Base-by-base conservation (phyloP, 768 basidiomycete genomes). In the Rhodotorula paludigena region DNA sequence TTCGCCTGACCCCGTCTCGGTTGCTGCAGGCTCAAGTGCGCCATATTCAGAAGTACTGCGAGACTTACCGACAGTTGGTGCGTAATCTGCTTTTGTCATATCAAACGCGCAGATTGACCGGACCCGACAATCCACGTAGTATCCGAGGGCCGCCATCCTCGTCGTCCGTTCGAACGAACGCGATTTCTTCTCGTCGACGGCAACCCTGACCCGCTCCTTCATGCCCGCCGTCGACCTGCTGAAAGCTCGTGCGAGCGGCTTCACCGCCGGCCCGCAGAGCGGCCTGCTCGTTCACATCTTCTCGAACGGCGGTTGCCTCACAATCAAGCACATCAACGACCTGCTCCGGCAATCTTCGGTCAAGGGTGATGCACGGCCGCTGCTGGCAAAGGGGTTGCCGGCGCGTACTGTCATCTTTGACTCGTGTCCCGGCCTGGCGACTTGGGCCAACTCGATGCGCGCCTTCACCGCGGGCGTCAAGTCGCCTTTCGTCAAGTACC, bases 371-470 rank as follows among this genome's bases (percentile, higher is more conserved):
- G 35, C 9, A 35, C 30, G 36, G 35, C 52, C 47, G 12, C n/a
- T 48, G 9, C 23, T 25, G 7, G 16, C 63, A 16, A 28, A 20
- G 28, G 25, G 15, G 15, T 3, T 67, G 1, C 41, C 45, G 3
- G 60, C 52, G 0, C 55, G 60, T 5, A 51, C 69, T 0, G 11
- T 75, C 57, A 41, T 75, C 32, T 70, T 72, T 33, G 74, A 75
- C 60, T 75, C 74, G 25, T 68, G 71, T 52, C 74, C 74, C 3
- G 74, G 74, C 21, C n/a, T 54, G 12, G 30, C 44, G 41, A 67
- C 60, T 23, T 28, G 74, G 11, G 18, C 36, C 2, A 33, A 48
- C 21, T 66, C 64, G 23, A 38, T 63, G 12, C 25, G 52, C 5
- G 74, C 73, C 5, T 70, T 75, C 58, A 65, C 71, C 2, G 71